Conservation (phyloP, 1,284 basidiomycete species). For the Cerrena zonata region DNA sequence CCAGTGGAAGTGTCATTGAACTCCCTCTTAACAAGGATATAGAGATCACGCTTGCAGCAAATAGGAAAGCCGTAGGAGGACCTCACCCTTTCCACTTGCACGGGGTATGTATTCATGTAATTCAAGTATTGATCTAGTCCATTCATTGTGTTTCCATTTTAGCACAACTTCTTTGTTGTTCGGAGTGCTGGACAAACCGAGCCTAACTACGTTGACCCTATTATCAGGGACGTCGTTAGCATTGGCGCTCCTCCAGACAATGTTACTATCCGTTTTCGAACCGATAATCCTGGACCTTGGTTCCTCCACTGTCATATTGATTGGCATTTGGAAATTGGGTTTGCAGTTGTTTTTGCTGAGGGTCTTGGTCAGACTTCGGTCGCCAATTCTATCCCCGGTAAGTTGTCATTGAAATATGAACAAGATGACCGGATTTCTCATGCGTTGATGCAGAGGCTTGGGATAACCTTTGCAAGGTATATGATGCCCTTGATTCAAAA, state of each 20-base stretch:
- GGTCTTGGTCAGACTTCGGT: slow-evolving; percentile 8
- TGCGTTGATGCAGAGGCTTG: too few relatives aligned
- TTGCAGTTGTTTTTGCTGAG: slow-evolving; percentile 3
- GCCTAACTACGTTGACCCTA: slow-evolving; percentile 33
- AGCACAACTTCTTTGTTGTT: slow-evolving; percentile 2
- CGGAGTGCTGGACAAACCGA: slow-evolving; percentile 5
- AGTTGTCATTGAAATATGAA: too few relatives aligned
- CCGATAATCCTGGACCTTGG: too few relatives aligned
- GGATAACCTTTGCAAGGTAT: background rate
- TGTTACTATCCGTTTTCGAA: slow-evolving; percentile 14
- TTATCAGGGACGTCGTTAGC: slow-evolving; percentile 12
- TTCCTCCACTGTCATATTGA: too few relatives aligned
- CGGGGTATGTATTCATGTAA: too few relatives aligned
- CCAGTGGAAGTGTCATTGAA: slow-evolving; percentile 25
- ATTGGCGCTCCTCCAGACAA: slow-evolving; percentile 12
- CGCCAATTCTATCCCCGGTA: slow-evolving; percentile 14
- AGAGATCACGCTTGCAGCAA: slow-evolving; percentile 29
- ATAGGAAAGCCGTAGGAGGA: slow-evolving; percentile 20
- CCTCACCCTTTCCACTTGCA: slow-evolving; percentile 36
- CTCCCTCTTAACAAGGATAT: slow-evolving; percentile 27
- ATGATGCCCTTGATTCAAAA: background rate
- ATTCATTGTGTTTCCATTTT: too few relatives aligned
- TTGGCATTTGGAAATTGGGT: too few relatives aligned
- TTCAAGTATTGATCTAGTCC: too few relatives aligned
- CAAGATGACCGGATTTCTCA: too few relatives aligned